Evolutionary conservation across 73 alveolate genomes (phyloP).

Genomic region (Loxodes magnus): DNA sequence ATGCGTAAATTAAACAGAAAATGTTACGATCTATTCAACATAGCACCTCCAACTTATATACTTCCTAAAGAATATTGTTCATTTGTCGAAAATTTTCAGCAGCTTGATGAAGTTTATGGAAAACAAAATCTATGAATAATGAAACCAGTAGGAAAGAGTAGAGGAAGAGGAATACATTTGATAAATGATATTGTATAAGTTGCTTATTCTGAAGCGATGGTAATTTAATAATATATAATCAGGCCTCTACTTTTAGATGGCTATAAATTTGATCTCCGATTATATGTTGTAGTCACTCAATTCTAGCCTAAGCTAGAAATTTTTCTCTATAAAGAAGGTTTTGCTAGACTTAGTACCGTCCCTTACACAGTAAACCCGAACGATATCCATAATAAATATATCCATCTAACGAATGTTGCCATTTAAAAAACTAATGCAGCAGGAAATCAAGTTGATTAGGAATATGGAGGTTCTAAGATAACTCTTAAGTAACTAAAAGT

Average conservation of each 20-base stretch:
- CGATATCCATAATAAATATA: conserved; percentile 66
- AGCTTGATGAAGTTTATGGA: conserved; percentile 51
- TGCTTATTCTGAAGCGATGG: conserved; percentile 87
- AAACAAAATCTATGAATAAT: conserved; percentile 73
- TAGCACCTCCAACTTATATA: conserved; percentile 82
- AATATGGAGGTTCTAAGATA: conserved; percentile 85
- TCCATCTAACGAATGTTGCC: conserved; percentile 85
- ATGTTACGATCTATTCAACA: conserved; percentile 59
- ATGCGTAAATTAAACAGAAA: conserved; percentile 60
- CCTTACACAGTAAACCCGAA: conserved; percentile 83
- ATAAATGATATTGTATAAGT: conserved; percentile 82
- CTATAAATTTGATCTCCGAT: conserved; percentile 93
- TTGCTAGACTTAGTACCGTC: conserved; percentile 89
- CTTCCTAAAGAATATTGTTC: conserved; percentile 89
- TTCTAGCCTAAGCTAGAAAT: conserved; percentile 94
- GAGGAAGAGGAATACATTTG: conserved; percentile 95
- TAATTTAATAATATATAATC: conserved; percentile 82
- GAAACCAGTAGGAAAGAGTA: conserved; percentile 84
- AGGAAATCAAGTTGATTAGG: conserved; percentile 44
- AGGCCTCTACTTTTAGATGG: conserved; percentile 94
- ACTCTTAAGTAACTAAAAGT: conserved; percentile 55
- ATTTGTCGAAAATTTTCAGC: conserved; percentile 50
- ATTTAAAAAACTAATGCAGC: conserved; percentile 58
- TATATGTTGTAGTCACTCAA: conserved; percentile 86
- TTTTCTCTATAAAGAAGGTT: conserved; percentile 96